These are phyloP conservation scores for Cladosporium sp. DNA, from an alignment of 2,329 filamentous ascomycete genomes.

Conservation along the genomic window DNA sequence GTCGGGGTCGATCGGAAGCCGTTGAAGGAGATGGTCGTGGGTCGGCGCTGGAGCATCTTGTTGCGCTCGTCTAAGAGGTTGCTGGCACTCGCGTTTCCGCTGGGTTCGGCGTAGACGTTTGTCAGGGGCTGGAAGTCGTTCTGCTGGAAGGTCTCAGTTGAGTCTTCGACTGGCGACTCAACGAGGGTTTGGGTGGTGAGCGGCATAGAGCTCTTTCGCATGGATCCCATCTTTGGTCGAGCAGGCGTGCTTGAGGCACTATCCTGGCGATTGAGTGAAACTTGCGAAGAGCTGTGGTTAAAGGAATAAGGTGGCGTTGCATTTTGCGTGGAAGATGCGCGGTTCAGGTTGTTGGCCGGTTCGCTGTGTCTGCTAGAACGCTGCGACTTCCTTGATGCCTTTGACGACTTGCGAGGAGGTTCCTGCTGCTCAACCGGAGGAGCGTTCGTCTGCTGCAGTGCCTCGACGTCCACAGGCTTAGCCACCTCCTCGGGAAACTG, in stretches of 20 bases:
- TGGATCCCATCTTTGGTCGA: slow-evolving; percentile 11
- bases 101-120: background rate
- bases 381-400: slow-evolving; percentile 13
- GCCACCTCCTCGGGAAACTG: slow-evolving; percentile 12
- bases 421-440: slow-evolving; percentile 25
- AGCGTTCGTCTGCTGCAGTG: slow-evolving; percentile 10
- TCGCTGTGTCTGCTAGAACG: slow-evolving; percentile 10
- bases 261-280: slow-evolving; percentile 13
- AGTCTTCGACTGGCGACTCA: slow-evolving; percentile 32
- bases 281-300: slow-evolving; percentile 11
- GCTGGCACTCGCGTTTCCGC: slow-evolving; percentile 11
- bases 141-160: slow-evolving; percentile 12
- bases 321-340: slow-evolving; percentile 7
- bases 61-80: slow-evolving; percentile 53
- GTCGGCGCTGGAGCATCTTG: slow-evolving; percentile 40
- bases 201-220: slow-evolving; percentile 30
- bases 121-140: background rate
- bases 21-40: slow-evolving; percentile 35
- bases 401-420: slow-evolving; percentile 44
- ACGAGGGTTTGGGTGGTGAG: slow-evolving; percentile 28
- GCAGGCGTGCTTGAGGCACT: slow-evolving; percentile 8
- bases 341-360: background rate
- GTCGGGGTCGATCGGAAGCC: slow-evolving; percentile 27
- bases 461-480: slow-evolving; percentile 15
- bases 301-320: slow-evolving; percentile 18